Evolutionary conservation across 768 basidiomycete genomes (phyloP), one percentile per base, ranked within the genome.

Genomic region (Dacryopinax primogenitus): DNA sequence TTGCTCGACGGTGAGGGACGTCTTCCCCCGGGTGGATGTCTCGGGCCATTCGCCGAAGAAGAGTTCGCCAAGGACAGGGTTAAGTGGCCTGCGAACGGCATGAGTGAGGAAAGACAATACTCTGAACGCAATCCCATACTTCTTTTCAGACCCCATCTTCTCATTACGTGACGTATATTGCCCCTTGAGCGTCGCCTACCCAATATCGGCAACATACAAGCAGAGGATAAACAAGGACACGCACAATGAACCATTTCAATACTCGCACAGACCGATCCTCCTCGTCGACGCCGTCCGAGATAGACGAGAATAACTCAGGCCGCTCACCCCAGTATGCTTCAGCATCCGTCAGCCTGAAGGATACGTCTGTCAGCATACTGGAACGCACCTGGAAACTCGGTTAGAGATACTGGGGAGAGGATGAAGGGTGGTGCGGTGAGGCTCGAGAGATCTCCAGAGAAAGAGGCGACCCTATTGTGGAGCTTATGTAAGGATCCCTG

Each of bases 291-390:
- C 86, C 91, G 69, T 86, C 85, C 21, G 86, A 84, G 73, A 97
- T 97, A 23, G 84, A 84, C 2, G 92, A 84, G 72, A 99, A 97
- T 64, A 92, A 78, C 64, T 86, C 86, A 30, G 92, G 92, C 62
- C 90, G 88, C 74, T 98, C 95, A 72, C 92, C 91, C 95, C 95
- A 98, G 76, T 98, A 96, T 0, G 93, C 93, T 90, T 68, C 33
- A 16, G 6, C 39, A 26, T n/a, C 28, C n/a, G 21, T 41, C 15
- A 15, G 41, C 63, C 23, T 68, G 68, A 63, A 41, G n/a, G 28
- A 62, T 18, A 39, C 21, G 18, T 28, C 26, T 30, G 6, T 58
- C 7, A 16, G 37, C 32, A n/a, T 37, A 23, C 7, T 15, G 3
- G 35, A 15, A 73, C 83, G 66, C 66, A 90, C 90, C 87, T 67